Conservation (phyloP, 805 yeast genomes). For the Cyberlindnera xylosilytica region DNA sequence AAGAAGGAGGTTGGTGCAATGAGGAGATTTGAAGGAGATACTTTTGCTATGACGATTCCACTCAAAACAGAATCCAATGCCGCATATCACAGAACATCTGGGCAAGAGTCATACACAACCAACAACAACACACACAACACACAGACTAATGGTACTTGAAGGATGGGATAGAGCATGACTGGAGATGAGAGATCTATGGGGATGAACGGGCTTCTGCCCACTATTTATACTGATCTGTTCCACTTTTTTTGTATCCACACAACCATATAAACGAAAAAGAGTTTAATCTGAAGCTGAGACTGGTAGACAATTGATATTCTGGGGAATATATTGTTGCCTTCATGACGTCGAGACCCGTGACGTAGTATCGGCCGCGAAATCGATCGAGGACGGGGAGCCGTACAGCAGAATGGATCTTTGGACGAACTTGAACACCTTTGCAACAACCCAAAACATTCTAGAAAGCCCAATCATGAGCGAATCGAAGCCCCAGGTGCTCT, state of each 20-base stretch:
- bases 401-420: no score
- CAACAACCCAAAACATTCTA: no score
- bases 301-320: no score
- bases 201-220: background rate
- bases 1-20: background rate
- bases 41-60: background rate
- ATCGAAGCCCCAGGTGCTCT: conserved; percentile 27
- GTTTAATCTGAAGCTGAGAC: background rate
- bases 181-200: background rate
- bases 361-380: no score
- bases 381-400: no score
- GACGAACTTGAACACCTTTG: no score
- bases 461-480: background rate
- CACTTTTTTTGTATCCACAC: background rate
- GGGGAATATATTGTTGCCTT: no score
- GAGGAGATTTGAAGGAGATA: background rate
- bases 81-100: background rate
- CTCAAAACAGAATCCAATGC: background rate
- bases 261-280: conserved; percentile 2
- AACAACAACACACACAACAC: background rate
- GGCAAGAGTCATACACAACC: background rate
- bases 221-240: conserved; percentile 3
- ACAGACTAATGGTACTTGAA: background rate
- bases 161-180: background rate
- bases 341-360: no score